These are phyloP conservation scores for Sonneratia alba DNA, from an alignment of 345 rosid genomes.

Conservation along the genomic window DNA sequence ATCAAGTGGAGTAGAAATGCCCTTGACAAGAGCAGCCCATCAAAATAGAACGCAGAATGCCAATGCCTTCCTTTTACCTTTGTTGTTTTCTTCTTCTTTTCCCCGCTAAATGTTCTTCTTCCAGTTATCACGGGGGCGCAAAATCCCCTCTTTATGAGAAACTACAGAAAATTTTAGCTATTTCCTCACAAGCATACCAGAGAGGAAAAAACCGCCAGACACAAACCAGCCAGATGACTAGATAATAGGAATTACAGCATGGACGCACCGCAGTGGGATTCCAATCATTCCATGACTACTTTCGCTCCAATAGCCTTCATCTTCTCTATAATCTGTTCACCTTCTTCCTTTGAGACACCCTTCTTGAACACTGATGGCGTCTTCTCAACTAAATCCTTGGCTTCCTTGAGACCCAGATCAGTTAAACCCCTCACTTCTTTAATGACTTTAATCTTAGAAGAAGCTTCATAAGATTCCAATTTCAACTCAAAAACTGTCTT, in stretches of 20 bases:
- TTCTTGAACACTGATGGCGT: slow-evolving; percentile 52
- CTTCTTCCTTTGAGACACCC: slow-evolving; percentile 83
- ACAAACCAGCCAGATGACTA: not conserved
- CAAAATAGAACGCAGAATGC: not conserved
- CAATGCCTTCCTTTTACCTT: not conserved
- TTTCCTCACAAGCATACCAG: not conserved
- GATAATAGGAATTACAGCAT: not conserved
- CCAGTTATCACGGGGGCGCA: not conserved
- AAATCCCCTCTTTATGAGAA: not conserved
- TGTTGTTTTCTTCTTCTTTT: too few species aligned
- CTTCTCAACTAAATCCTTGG: slow-evolving; percentile 83
- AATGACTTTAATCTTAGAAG: slow-evolving; percentile 69
- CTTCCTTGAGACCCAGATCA: slow-evolving; percentile 88
- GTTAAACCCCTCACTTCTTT: slow-evolving; percentile 76
- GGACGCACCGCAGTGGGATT: not conserved
- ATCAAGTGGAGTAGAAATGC: not conserved
- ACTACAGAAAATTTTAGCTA: not conserved
- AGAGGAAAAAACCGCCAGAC: not conserved
- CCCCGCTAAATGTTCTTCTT: not conserved
- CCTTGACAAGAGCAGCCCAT: not conserved
- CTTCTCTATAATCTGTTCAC: slow-evolving; percentile 73
- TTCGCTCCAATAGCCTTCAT: slow-evolving; percentile 74
- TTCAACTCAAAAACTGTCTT: slow-evolving; percentile 81
- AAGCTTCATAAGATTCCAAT: slow-evolving; percentile 59
- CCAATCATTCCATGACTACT: slow-evolving; percentile 56